Conservation (phyloP, 2,329 filamentous ascomycete genomes). For the Daldinia eschscholtzii region DNA sequence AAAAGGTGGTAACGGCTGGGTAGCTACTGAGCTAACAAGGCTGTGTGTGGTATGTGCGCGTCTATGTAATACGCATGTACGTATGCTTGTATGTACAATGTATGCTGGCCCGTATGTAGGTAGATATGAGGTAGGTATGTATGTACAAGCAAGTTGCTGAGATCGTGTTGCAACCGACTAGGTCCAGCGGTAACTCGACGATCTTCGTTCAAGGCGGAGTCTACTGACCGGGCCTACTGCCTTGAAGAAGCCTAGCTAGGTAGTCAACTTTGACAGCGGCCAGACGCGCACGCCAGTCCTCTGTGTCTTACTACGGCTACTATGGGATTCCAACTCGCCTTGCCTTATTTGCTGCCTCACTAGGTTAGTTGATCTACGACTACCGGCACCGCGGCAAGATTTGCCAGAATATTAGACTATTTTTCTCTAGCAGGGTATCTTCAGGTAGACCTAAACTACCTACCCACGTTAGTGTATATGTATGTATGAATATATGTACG, state of each 20-base stretch:
- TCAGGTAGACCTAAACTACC: background rate
- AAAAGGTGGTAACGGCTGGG: conserved; percentile 37
- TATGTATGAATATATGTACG: no score
- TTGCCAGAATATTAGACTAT: conserved; percentile 34
- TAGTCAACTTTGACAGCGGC: conserved; percentile 37
- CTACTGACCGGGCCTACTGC: conserved; percentile 54
- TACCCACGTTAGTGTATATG: background rate
- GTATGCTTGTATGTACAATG: background rate
- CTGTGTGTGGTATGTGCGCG: conserved; percentile 18
- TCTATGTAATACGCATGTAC: conserved; percentile 11
- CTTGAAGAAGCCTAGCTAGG: conserved; percentile 54
- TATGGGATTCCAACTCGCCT: conserved; percentile 29
- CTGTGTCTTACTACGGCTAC: conserved; percentile 3
- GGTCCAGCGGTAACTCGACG: conserved; percentile 51
- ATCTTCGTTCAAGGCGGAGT: conserved; percentile 55
- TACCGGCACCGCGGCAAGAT: conserved; percentile 39
- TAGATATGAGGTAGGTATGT: conserved; percentile 1
- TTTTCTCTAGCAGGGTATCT: conserved; percentile 26
- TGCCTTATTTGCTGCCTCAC: conserved; percentile 31
- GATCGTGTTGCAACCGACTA: conserved; percentile 54
- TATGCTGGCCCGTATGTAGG: background rate
- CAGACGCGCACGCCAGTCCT: conserved; percentile 43
- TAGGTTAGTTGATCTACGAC: conserved; percentile 29
- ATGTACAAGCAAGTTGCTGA: conserved; percentile 47
- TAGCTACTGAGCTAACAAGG: conserved; percentile 39